Base-by-base conservation (phyloP, 139 green algal genomes). In the Micractinium sp. region DNA sequence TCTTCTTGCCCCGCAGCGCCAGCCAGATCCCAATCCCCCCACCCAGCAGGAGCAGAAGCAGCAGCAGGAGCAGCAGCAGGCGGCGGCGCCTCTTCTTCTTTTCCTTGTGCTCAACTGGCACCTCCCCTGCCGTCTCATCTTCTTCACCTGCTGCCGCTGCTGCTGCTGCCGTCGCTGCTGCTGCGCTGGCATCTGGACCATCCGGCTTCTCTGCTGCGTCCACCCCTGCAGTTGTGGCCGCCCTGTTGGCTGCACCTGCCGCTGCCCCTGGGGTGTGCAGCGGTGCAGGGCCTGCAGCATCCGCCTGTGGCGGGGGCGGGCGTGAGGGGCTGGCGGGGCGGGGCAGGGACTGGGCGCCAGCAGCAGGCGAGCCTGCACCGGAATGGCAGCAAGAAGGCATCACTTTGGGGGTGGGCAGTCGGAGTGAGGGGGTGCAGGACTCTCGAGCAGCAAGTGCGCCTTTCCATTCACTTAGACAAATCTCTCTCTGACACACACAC, bases 1-100 rank as follows among this genome's bases (percentile, higher is more conserved):
- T 2, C 47, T 71, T 27, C 53, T 85, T 85, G 63, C 63, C 63
- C 12, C 14, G 7, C 27, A 85, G 29, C 0, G 27, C 80, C 31
- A 85, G 31, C 1, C 47, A 53, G n/a, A 38, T 31, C 31, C 80
- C 80, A 13, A 85, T 71, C 47, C 80, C 80, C 9, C 80, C 79
- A 31, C 80, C 80, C 80, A 85, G 53, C 80, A 85, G 80, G 23
- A 85, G 80, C 16, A 85, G 80, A 3, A 85, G 80, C 13, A 85
- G 80, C 12, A 85, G 53, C 80, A 85, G 80, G 14, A 85, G 80
- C 47, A 85, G 47, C 80, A 85, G 80, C 41, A 81, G 75, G 33
- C 75, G 47, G 35, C 80, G 80, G 9, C 31, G 29, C 39, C 25
- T n/a, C 53, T 53, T 53, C 80, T 71, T 69, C 80, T 85, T 85